Base-by-base conservation (phyloP, 306 rosid genomes). In the Parietaria judaica region DNA sequence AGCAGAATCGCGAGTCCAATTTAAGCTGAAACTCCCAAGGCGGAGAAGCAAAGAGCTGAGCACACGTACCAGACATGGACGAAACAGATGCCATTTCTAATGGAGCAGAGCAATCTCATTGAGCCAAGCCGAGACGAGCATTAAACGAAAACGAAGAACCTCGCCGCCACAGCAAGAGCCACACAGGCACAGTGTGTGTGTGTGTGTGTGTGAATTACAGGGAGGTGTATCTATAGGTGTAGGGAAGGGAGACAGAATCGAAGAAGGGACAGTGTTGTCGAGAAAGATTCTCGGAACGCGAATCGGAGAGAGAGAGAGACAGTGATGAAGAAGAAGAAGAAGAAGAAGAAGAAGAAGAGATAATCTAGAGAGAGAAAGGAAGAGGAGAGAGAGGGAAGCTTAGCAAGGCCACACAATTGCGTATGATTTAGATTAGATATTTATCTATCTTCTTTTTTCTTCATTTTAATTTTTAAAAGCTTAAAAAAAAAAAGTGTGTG, bases 361-460 rank as follows among this genome's bases (percentile, higher is more conserved):
- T 81, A 81, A 71, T 58, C 74, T 75, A 71, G 74, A 58, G 81
- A 70, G 73, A 58, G 74, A 36, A 52, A 39, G 68, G 61, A 65
- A 47, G 3, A 12, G 39, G 10, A 53, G 58, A 23, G 51, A 51
- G 71, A n/a, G 49, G 31, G 69, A 63, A 76, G 86, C 72, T 76
- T 48, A 73, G 95, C 88, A 15, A 75, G 76, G 88, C 98, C 98
- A 92, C 98, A 86, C 95, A 88, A 80, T 77, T 84, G 73, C 81
- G 81, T 81, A 79, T 63, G 70, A 50, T 70, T 41, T 23, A 23
- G 31, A 23, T 23, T 23, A 23, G 31, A 23, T 23, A 23, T 23
- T 23, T 23, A 23, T 23, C 31, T 23, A 23, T 23, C 31, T 23
- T 23, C 31, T 23, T 23, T 23, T 23, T 23, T 23, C 31, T 23